phyloP scores from a whole-genome alignment of 176 grass and related monocot species.

The Pharus latifolius region DNA sequence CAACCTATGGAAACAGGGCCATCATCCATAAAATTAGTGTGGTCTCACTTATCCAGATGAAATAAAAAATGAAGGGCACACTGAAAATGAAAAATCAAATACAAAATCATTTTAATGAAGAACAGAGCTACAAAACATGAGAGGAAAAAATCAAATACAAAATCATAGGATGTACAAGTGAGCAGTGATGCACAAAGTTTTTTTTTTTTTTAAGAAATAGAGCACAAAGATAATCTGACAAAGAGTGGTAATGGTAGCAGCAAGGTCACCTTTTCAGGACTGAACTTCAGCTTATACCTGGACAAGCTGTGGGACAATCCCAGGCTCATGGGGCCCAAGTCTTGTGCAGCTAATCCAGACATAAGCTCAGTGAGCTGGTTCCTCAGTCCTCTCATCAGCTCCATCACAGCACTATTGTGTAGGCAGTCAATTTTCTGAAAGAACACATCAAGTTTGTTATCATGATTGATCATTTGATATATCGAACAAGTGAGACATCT shows the following conservation, averaged over 20 bases:
- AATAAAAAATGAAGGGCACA: background rate
- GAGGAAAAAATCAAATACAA: background rate
- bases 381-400: constrained; percentile 85
- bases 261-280: constrained; percentile 70
- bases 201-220: no score
- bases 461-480: background rate
- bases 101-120: background rate
- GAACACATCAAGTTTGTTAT: background rate
- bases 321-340: constrained; percentile 81
- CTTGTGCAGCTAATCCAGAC: constrained; percentile 67
- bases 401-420: constrained; percentile 81
- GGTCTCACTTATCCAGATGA: background rate
- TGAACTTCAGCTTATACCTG: constrained; percentile 95
- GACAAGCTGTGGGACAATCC: constrained; percentile 87
- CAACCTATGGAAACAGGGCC: constrained; percentile 41
- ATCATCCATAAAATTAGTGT: background rate
- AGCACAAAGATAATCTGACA: background rate
- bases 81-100: background rate
- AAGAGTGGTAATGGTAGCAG: background rate
- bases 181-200: background rate
- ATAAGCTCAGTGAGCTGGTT: constrained; percentile 83
- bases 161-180: background rate
- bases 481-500: background rate
- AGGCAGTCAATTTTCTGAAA: constrained; percentile 87
- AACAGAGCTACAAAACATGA: background rate